These are phyloP conservation scores for Ormosia semicastrata DNA, from an alignment of 306 rosid species.

Conservation along the genomic window DNA sequence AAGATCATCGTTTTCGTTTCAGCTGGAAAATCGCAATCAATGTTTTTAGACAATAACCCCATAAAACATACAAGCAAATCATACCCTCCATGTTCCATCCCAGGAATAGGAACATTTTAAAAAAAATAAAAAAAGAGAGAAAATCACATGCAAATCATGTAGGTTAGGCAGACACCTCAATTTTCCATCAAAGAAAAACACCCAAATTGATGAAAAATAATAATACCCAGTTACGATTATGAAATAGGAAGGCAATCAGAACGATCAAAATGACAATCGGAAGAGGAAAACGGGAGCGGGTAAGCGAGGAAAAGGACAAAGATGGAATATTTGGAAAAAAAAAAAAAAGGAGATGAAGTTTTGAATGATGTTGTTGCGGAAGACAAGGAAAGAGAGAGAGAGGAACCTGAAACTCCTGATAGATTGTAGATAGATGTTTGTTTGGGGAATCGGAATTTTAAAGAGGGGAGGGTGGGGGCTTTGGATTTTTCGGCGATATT, in stretches of 20 bases:
- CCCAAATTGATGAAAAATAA: constrained; percentile 6
- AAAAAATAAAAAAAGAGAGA: background rate
- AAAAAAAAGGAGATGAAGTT: constrained; percentile 14
- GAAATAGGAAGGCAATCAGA: constrained; percentile 22
- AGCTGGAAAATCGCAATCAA: constrained; percentile 25
- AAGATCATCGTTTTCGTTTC: constrained; percentile 14
- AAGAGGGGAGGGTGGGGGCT: constrained; percentile 12
- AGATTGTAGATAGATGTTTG: background rate
- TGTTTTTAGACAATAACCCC: background rate
- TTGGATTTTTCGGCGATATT: constrained; percentile 24
- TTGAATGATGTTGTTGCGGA: constrained; percentile 23
- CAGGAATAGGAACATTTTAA: background rate
- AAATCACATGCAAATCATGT: background rate
- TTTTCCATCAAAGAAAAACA: background rate
- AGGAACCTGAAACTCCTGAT: constrained; percentile 25
- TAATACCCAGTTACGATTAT: constrained; percentile 24
- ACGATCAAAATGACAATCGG: constrained; percentile 11
- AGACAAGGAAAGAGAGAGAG: constrained; percentile 16
- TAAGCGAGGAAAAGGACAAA: constrained; percentile 3
- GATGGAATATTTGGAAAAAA: constrained; percentile 7
- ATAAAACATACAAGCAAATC: constrained; percentile 11
- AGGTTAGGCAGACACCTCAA: background rate
- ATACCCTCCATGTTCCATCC: background rate
- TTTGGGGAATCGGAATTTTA: constrained; percentile 31
- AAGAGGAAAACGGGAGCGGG: constrained; percentile 7